Base-by-base conservation (phyloP, 2,329 filamentous ascomycete genomes). In the Furcasterigmium furcatum region DNA sequence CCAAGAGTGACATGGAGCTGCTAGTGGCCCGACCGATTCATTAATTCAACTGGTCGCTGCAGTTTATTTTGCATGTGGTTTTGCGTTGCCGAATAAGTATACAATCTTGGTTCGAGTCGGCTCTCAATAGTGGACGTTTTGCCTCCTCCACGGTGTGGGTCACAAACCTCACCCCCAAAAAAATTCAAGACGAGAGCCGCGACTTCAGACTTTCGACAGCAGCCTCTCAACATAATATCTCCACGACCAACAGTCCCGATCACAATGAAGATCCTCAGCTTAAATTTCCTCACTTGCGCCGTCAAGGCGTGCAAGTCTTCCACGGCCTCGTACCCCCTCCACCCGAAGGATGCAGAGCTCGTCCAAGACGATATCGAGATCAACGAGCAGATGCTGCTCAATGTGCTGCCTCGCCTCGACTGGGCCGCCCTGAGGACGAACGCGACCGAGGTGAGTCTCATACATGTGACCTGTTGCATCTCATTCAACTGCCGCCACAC, bases 261-360 rank as follows among this genome's bases (percentile, higher is more conserved):
- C 35, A 49, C 46, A 46, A 99, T 99, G 94, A 97, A 97, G 69
- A 76, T 97, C 52, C 82, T 97, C 43, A 96, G 91, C 50, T 85
- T 95, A 59, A 97, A 97, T 71, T 99, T 99, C 70, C 76, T 97
- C 54, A 94, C 90, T 59, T 99, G 94, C 76, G 92, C 94, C 51
- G 87, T 95, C 63, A 97, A 96, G 76, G 77, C 87, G 46, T 99
- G 94, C 85, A 96, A 95, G 71, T 80, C 83, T 46, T 84, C 85
- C 25, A 75, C 85, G 6, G 72, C 79, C 43, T 89, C 90, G 20
- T 97, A 95, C 62, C 94, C 94, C 3, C 79, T 99, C 14, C 94
- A 97, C 66, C 92, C 94, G 46, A 86, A 86, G 59, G 91, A 97
- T 59, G 91, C 89, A 43, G 91, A 96, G 65, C 84, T 99, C 20